phyloP scores from a whole-genome alignment of 106 monocot genomes.

The Acorus calamus region DNA sequence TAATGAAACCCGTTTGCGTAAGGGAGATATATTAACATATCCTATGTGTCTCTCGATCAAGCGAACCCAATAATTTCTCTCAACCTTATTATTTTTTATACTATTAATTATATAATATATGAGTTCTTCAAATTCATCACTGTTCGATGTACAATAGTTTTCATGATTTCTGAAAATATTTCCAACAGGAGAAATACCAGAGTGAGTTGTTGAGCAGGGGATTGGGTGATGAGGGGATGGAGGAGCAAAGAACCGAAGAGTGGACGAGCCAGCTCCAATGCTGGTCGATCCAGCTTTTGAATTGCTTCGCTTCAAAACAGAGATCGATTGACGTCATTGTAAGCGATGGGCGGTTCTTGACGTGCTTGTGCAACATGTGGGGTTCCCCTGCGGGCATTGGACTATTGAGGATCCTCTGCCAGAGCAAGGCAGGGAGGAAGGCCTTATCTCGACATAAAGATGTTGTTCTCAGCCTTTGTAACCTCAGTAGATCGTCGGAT shows the following conservation, averaged over 20 bases:
- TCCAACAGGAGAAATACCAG: slow-evolving; percentile 23
- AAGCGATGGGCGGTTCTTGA: slow-evolving; percentile 25
- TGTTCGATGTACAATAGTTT: no score
- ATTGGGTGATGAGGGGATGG: slow-evolving; percentile 32
- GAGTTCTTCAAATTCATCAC: no score
- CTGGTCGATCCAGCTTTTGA: slow-evolving; percentile 61
- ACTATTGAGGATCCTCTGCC: slow-evolving; percentile 54
- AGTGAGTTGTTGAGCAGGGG: slow-evolving; percentile 46
- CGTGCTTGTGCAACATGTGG: slow-evolving; percentile 41
- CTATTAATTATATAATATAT: no score
- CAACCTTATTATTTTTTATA: no score
- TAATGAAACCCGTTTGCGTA: no score
- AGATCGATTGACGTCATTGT: slow-evolving; percentile 13
- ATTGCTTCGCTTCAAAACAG: slow-evolving; percentile 56
- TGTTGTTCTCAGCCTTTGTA: slow-evolving; percentile 39
- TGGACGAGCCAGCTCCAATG: slow-evolving; percentile 75
- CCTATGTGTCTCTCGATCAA: no score
- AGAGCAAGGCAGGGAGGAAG: slow-evolving; percentile 32
- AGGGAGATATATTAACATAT: no score
- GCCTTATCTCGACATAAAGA: slow-evolving; percentile 21
- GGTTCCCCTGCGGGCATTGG: slow-evolving; percentile 57
- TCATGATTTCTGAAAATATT: no score
- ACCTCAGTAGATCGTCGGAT: slow-evolving; percentile 50
- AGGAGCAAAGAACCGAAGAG: slow-evolving; percentile 57
- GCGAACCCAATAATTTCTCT: no score